phyloP scores from a whole-genome alignment of 1,139 yeast genomes.

The Geotrichum europaeum region DNA sequence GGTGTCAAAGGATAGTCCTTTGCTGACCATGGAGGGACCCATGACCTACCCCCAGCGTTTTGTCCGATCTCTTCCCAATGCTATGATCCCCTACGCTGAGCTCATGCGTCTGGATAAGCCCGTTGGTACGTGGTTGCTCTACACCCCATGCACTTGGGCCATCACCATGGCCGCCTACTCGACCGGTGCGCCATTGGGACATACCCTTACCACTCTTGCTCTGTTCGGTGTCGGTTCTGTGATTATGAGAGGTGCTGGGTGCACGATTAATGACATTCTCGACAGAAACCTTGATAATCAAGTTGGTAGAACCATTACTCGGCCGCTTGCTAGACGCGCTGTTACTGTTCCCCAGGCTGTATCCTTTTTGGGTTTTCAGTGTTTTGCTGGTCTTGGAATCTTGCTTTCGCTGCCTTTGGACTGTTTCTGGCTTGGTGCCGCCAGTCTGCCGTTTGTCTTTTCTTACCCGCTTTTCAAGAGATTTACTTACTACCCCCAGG shows the following conservation, averaged over 20 bases:
- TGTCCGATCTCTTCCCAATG: slow-evolving; percentile 58
- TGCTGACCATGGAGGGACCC: slow-evolving; percentile 15
- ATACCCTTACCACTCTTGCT: slow-evolving; percentile 50
- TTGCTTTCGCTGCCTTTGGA: slow-evolving; percentile 68
- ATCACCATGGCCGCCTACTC: slow-evolving; percentile 80
- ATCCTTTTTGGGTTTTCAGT: slow-evolving; percentile 67
- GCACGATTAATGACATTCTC: slow-evolving; percentile 85
- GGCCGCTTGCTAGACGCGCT: slow-evolving; percentile 89
- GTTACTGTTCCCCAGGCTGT: slow-evolving; percentile 68
- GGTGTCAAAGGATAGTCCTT: slow-evolving; percentile 15
- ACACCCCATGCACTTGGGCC: slow-evolving; percentile 77
- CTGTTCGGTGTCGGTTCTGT: slow-evolving; percentile 79
- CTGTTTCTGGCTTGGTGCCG: slow-evolving; percentile 77
- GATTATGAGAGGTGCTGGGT: slow-evolving; percentile 96
- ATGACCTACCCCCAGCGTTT: slow-evolving; percentile 28
- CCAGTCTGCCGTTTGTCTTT: slow-evolving; percentile 72
- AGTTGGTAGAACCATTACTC: slow-evolving; percentile 78
- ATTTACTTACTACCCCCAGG: slow-evolving; percentile 92
- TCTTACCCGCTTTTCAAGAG: slow-evolving; percentile 91
- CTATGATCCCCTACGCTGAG: slow-evolving; percentile 84
- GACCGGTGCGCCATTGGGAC: slow-evolving; percentile 58
- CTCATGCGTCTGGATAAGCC: slow-evolving; percentile 90
- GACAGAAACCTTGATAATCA: slow-evolving; percentile 78
- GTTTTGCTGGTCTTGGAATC: slow-evolving; percentile 70
- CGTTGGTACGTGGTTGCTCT: slow-evolving; percentile 79